These are phyloP conservation scores for Podaxis sp. DNA, from an alignment of 768 basidiomycete genomes.

Conservation along the genomic window DNA sequence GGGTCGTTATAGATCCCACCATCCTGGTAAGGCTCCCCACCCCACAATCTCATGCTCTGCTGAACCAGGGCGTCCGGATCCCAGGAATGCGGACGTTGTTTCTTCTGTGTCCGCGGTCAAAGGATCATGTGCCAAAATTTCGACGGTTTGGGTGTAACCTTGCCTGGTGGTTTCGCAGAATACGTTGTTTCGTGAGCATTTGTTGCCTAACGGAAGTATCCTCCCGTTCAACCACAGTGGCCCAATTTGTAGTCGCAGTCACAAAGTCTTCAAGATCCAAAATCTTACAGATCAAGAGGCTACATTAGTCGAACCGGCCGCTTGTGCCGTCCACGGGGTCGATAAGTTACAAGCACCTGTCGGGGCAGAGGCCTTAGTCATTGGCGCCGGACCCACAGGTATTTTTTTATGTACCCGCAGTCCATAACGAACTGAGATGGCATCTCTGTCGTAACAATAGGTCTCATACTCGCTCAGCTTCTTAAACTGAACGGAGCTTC, in stretches of 20 bases:
- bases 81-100: slow-evolving; percentile 76
- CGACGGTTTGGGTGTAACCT: slow-evolving; percentile 76
- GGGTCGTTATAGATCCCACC: slow-evolving; percentile 78
- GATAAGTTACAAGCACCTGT: slow-evolving; percentile 84
- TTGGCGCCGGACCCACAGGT: slow-evolving; percentile 84
- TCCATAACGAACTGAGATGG: neutral
- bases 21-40: slow-evolving; percentile 46
- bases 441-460: neutral
- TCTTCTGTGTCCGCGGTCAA: slow-evolving; percentile 84
- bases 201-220: slow-evolving; percentile 8
- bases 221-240: neutral
- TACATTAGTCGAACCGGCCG: slow-evolving; percentile 85
- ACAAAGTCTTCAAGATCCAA: slow-evolving; percentile 87
- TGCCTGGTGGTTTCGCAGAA: slow-evolving; percentile 87
- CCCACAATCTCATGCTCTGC: neutral
- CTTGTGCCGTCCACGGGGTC: slow-evolving; percentile 90
- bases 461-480: slow-evolving; percentile 84
- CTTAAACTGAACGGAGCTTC: slow-evolving; percentile 85
- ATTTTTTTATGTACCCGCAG: neutral
- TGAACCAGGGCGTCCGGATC: neutral
- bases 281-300: slow-evolving; percentile 87
- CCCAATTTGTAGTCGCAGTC: neutral
- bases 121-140: slow-evolving; percentile 87
- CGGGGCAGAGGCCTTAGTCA: slow-evolving; percentile 79
- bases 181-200: slow-evolving; percentile 76